Evolutionary conservation across 2,329 filamentous ascomycete genomes (phyloP).

Genomic region (Graphiopsis chlorocephala): DNA sequence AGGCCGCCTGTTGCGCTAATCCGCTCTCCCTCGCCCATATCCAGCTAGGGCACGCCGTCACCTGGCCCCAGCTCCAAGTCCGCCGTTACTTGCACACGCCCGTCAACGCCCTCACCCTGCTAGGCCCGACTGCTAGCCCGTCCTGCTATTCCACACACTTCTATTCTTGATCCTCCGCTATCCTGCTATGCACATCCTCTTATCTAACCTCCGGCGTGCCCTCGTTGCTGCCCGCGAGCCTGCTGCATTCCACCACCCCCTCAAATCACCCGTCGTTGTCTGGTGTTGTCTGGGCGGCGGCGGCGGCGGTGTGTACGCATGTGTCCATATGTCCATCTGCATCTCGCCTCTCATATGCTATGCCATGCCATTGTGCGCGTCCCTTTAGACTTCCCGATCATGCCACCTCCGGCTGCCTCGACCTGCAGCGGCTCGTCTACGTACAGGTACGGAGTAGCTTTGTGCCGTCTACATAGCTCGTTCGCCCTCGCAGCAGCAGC

Average conservation of each 20-base stretch:
- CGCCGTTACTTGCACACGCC: neutral
- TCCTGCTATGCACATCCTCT: neutral
- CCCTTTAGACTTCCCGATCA: constrained; percentile 10
- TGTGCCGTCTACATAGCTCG: neutral
- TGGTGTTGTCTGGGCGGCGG: neutral
- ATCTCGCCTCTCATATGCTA: neutral
- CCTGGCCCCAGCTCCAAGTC: neutral
- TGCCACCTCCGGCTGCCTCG: constrained; percentile 3
- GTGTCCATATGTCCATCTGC: neutral
- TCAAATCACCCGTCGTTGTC: neutral
- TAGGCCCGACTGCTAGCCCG: neutral
- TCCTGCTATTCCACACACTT: constrained; percentile 5
- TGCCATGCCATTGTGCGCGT: neutral
- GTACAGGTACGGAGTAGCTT: constrained; percentile 1
- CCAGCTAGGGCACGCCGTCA: neutral
- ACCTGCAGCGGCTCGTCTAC: neutral
- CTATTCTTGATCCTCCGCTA: neutral
- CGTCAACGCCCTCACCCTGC: neutral
- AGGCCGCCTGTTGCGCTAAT: neutral
- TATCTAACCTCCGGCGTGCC: neutral
- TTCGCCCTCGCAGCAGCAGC: neutral
- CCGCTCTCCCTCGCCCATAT: neutral
- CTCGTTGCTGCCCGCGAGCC: neutral
- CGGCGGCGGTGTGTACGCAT: neutral
- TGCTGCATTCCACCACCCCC: constrained; percentile 1